These are phyloP conservation scores for Baorangia bicolor DNA, from an alignment of 768 basidiomycete species.

Conservation along the genomic window DNA sequence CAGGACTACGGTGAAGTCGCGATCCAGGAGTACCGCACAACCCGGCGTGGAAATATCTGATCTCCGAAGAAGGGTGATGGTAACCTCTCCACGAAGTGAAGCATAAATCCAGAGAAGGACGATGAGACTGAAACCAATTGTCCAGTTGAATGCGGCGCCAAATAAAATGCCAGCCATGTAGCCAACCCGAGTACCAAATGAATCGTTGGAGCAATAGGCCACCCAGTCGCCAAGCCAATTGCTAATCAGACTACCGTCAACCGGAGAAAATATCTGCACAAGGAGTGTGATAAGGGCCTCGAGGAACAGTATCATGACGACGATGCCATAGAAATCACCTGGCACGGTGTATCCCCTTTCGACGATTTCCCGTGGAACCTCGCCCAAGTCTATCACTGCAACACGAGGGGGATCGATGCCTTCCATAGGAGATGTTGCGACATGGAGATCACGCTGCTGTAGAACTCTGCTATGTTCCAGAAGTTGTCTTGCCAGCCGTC, in stretches of 20 bases:
- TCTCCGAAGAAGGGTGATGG: conserved; percentile 2
- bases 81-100: not conserved
- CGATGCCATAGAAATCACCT: not conserved
- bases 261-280: not conserved
- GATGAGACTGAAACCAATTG: not conserved
- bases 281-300: not conserved
- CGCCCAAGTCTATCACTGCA: conserved; percentile 1
- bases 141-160: not conserved
- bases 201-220: no score
- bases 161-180: not conserved
- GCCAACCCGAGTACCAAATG: not conserved
- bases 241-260: not conserved
- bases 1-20: not conserved
- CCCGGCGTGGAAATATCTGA: not conserved
- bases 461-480: not conserved
- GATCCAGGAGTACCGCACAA: conserved; percentile 2
- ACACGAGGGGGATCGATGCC: not conserved
- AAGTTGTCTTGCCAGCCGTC: conserved; percentile 4
- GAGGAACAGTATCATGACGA: not conserved
- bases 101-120: not conserved
- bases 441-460: not conserved
- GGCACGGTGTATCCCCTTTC: not conserved
- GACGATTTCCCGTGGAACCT: not conserved
- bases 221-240: not conserved
- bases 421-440: not conserved